Conservation (phyloP, 805 yeast species). For the Metschnikowia colocasiae region DNA sequence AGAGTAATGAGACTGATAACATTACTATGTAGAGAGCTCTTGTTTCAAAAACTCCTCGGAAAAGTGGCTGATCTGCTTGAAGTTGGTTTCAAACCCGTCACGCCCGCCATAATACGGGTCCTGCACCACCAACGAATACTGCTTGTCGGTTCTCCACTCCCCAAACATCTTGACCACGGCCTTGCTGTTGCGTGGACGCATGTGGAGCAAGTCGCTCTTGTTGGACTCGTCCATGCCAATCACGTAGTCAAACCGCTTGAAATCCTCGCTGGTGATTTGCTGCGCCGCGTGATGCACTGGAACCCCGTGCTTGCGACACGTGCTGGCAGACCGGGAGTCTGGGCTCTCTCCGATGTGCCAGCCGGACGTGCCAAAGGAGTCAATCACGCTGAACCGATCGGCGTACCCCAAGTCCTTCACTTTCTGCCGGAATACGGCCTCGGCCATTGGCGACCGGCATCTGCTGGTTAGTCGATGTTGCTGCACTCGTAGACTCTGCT, state of each 20-base stretch:
- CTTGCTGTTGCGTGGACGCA: conserved; percentile 49
- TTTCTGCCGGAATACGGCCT: conserved; percentile 73
- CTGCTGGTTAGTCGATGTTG: conserved; percentile 33
- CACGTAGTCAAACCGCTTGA: conserved; percentile 59
- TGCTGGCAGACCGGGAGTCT: conserved; percentile 65
- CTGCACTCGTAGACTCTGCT: no score
- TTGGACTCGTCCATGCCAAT: conserved; percentile 72
- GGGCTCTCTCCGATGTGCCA: conserved; percentile 84
- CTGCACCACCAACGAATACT: conserved; percentile 57
- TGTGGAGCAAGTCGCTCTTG: conserved; percentile 44
- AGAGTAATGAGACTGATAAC: no score
- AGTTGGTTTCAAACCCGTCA: conserved; percentile 78
- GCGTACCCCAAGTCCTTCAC: conserved; percentile 50
- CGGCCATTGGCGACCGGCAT: conserved; percentile 98
- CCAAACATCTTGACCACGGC: conserved; percentile 69
- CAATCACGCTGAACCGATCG: conserved; percentile 52
- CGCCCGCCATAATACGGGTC: conserved; percentile 94
- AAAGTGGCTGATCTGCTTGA: conserved; percentile 70
- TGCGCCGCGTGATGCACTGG: conserved; percentile 76
- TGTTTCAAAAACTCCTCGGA: conserved; percentile 62
- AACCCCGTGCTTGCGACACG: conserved; percentile 68
- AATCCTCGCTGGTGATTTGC: conserved; percentile 51
- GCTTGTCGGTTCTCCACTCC: conserved; percentile 59
- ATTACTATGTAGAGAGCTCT: no score
- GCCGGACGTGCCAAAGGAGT: conserved; percentile 86